Conservation (phyloP, 768 basidiomycete genomes). For the Clitopilus passeckerianus region DNA sequence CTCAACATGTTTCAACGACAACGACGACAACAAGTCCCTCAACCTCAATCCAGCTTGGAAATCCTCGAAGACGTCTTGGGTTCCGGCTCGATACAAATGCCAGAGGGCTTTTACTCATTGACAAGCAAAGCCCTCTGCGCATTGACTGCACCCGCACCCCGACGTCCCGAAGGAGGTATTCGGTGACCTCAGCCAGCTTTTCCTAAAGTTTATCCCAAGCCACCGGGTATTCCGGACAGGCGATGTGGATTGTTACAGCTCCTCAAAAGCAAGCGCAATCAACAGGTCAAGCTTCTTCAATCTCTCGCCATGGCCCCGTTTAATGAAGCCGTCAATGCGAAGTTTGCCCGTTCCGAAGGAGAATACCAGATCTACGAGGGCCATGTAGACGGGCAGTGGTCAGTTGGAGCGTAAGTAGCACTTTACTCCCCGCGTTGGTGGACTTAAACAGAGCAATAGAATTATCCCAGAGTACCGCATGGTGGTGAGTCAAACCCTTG, state of each 20-base stretch:
- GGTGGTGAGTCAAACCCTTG: constrained; percentile 32
- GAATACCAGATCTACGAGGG: constrained; percentile 26
- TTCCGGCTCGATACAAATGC: too few relatives aligned
- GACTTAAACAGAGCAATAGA: not conserved
- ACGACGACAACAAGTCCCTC: too few relatives aligned
- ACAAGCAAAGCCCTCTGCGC: too few relatives aligned
- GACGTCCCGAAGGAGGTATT: not conserved
- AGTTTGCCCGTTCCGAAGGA: constrained; percentile 5
- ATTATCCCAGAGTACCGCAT: constrained; percentile 38
- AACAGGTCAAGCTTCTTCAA: not conserved
- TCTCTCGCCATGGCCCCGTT: constrained; percentile 32
- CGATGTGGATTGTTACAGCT: not conserved
- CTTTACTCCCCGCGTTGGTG: constrained; percentile 1
- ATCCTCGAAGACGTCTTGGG: too few relatives aligned
- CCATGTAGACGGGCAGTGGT: constrained; percentile 41
- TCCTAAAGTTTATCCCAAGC: not conserved
- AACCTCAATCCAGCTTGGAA: too few relatives aligned
- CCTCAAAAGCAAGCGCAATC: too few relatives aligned
- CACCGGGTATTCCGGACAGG: not conserved
- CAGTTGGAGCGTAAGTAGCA: constrained; percentile 34
- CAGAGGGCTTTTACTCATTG: too few relatives aligned
- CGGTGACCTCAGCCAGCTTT: not conserved
- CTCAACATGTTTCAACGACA: not conserved
- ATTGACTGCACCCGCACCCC: not conserved
- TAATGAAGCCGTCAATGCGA: constrained; percentile 23